These are phyloP conservation scores for Lactifluus rugatus DNA, from an alignment of 768 basidiomycete genomes.

Conservation along the genomic window DNA sequence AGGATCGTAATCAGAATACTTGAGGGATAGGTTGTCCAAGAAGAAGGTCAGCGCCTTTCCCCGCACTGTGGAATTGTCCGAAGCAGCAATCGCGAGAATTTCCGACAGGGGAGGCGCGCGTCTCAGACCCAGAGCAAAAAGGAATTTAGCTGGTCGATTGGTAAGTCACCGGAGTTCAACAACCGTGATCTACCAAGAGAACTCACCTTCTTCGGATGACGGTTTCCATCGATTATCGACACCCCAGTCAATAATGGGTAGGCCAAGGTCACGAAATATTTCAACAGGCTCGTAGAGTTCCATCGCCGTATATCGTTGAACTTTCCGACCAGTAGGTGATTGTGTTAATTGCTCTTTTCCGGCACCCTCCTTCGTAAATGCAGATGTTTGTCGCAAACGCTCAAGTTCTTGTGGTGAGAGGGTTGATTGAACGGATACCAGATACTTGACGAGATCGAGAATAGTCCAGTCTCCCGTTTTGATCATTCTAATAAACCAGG, in stretches of 20 bases:
- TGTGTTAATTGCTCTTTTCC: constrained; percentile 19
- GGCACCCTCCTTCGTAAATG: constrained; percentile 56
- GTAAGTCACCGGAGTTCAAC: neutral
- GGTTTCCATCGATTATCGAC: constrained; percentile 65
- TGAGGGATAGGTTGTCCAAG: constrained; percentile 55
- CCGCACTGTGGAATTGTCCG: constrained; percentile 40
- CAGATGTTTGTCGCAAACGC: constrained; percentile 51
- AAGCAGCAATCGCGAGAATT: constrained; percentile 61
- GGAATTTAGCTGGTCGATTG: constrained; percentile 54
- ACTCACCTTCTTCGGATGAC: constrained; percentile 76
- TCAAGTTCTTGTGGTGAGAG: constrained; percentile 49
- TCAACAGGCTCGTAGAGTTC: constrained; percentile 82
- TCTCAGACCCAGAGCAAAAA: constrained; percentile 61
- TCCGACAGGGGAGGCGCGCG: constrained; percentile 58
- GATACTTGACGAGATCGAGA: constrained; percentile 75
- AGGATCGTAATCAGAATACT: constrained; percentile 54
- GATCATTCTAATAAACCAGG: constrained; percentile 52
- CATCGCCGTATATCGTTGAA: constrained; percentile 47
- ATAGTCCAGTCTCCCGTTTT: constrained; percentile 87
- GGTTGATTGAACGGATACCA: constrained; percentile 68
- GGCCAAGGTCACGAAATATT: constrained; percentile 54
- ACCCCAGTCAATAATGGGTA: constrained; percentile 89
- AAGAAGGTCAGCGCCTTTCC: constrained; percentile 69
- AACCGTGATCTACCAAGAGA: no score
- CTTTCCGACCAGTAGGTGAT: constrained; percentile 27